phyloP scores from a whole-genome alignment of 2,329 filamentous ascomycete species.

The Metarhizium anisopliae region DNA sequence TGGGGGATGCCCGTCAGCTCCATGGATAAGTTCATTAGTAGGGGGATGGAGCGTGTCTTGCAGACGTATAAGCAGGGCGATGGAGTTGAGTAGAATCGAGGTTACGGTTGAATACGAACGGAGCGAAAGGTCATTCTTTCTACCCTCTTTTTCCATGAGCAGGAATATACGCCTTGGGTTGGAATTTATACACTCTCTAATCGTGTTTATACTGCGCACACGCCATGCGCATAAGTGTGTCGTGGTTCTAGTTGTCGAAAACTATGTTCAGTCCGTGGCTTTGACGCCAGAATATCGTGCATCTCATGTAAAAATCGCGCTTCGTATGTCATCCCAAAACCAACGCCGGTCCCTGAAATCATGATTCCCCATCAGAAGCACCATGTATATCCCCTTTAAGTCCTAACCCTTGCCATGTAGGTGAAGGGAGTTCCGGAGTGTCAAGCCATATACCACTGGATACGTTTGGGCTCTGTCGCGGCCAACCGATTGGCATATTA shows the following conservation, averaged over 20 bases:
- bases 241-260: neutral
- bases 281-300: neutral
- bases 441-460: neutral
- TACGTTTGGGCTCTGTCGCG: constrained; percentile 7
- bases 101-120: neutral
- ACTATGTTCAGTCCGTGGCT: neutral
- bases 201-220: neutral
- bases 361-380: neutral
- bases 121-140: neutral
- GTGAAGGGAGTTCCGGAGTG: neutral
- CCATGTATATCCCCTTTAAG: neutral
- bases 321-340: neutral
- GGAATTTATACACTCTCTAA: neutral
- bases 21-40: constrained; percentile 32
- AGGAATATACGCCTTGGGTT: no score
- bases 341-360: neutral
- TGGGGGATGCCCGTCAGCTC: constrained; percentile 31
- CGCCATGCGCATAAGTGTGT: neutral
- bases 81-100: neutral
- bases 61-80: constrained; percentile 16
- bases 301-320: neutral
- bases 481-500: constrained; percentile 30
- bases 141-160: no score
- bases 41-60: constrained; percentile 25
- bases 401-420: neutral